phyloP scores from a whole-genome alignment of 2,329 filamentous ascomycete genomes.

The Calycina marina region DNA sequence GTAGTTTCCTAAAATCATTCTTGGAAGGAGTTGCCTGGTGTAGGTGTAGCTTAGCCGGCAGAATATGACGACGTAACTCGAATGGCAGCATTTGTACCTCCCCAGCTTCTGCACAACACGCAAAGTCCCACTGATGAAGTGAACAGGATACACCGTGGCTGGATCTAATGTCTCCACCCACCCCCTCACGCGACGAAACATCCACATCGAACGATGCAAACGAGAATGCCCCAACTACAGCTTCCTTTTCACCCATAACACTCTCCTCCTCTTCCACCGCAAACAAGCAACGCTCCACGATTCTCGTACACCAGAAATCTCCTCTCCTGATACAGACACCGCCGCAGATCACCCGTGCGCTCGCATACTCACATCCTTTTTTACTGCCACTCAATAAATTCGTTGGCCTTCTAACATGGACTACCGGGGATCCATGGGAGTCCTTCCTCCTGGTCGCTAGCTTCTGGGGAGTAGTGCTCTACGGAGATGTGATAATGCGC shows the following conservation, averaged over 20 bases:
- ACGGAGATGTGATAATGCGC: constrained; percentile 71
- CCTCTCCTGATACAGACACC: constrained; percentile 85
- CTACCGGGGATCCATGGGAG: constrained; percentile 86
- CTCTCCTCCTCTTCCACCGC: constrained; percentile 48
- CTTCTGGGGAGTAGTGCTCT: constrained; percentile 79
- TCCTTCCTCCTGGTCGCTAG: constrained; percentile 76
- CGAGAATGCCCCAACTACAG: constrained; percentile 55
- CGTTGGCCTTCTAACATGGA: constrained; percentile 83
- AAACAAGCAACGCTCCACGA: constrained; percentile 69
- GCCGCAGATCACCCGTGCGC: constrained; percentile 81
- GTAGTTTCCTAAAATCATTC: too few relatives aligned
- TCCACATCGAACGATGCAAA: constrained; percentile 16
- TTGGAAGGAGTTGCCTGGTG: too few relatives aligned
- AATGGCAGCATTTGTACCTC: constrained; percentile 24
- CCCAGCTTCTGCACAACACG: too few relatives aligned
- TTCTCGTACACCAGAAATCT: constrained; percentile 94
- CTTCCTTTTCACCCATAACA: constrained; percentile 77
- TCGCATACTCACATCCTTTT: constrained; percentile 94
- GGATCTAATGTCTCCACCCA: constrained; percentile 21
- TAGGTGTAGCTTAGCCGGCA: too few relatives aligned
- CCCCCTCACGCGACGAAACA: too few relatives aligned
- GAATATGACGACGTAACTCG: too few relatives aligned
- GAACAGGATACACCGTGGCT: constrained; percentile 24
- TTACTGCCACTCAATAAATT: constrained; percentile 77
- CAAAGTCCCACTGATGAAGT: constrained; percentile 4